A percentile compares a stretch with the other conserved stretches of the same genome.
These are phyloP conservation scores for Moricandia arvensis DNA, from an alignment of 345 rosid genomes.

Conservation along the genomic window DNA sequence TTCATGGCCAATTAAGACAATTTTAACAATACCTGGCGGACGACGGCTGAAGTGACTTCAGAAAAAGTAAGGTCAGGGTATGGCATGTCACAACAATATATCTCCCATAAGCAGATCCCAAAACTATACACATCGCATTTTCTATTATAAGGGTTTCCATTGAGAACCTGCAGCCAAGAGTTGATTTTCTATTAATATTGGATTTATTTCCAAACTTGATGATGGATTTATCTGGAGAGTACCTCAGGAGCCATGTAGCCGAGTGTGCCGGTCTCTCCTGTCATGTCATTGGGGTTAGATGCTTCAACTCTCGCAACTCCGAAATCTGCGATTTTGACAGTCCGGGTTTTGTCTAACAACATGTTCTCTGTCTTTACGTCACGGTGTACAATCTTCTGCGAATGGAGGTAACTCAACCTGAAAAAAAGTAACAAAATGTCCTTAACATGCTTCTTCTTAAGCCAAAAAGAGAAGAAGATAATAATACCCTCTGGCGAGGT, in stretches of 20 bases:
- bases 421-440: no score
- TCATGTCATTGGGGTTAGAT: conserved; percentile 98
- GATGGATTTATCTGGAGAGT: neutral
- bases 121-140: conserved; percentile 99
- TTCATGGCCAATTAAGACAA: neutral
- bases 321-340: conserved; percentile 88
- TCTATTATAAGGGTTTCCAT: conserved; percentile 92
- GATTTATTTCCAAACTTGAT: conserved; percentile 1
- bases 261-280: conserved; percentile 99
- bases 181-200: neutral
- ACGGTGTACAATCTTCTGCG: no score
- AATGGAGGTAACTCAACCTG: no score
- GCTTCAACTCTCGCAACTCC: conserved; percentile 99
- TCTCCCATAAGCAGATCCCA: conserved; percentile 97
- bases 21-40: conserved; percentile 63
- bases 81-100: conserved; percentile 98
- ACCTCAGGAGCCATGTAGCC: conserved; percentile 99
- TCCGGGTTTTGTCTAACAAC: conserved; percentile 83
- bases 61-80: conserved; percentile 91
- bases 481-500: no score
- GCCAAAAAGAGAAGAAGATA: no score
- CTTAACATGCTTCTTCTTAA: no score
- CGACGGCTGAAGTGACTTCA: conserved; percentile 95
- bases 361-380: conserved; percentile 77
- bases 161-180: conserved; percentile 65